Conservation (phyloP, 2,329 filamentous ascomycete species). For the Claviceps fusiformis region DNA sequence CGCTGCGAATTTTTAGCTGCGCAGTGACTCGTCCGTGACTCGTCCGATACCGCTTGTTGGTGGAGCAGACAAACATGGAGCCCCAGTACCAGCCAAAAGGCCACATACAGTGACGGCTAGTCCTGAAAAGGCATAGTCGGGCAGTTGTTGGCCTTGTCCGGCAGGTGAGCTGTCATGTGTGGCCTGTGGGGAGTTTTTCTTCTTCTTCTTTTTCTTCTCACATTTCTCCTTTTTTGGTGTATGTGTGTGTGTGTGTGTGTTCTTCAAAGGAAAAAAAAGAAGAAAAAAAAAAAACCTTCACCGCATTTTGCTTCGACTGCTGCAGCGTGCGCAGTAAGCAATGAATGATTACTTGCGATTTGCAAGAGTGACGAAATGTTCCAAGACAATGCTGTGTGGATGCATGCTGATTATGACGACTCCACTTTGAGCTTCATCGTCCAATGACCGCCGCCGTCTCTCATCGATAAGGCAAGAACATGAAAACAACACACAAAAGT, state of each 20-base stretch:
- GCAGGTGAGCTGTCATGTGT: background rate
- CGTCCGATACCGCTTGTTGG: conserved; percentile 1
- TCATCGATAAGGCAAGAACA: background rate
- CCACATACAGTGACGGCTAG: background rate
- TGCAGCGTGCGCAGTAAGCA: background rate
- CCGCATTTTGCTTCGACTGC: background rate
- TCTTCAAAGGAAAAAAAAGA: too few species aligned
- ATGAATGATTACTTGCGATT: background rate
- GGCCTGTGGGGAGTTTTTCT: too few species aligned
- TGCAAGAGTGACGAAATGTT: background rate
- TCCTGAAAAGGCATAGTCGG: background rate
- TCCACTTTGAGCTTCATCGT: background rate
- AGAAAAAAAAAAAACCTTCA: background rate
- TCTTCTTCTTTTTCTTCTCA: background rate
- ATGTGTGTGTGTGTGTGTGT: too few species aligned
- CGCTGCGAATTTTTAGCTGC: background rate
- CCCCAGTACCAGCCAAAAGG: background rate
- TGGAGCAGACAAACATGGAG: background rate
- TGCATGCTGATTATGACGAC: background rate
- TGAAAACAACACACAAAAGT: background rate
- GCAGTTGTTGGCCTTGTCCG: background rate
- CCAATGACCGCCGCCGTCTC: background rate
- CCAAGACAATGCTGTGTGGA: background rate
- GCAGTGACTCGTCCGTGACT: background rate
- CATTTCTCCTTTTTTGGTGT: background rate